Evolutionary conservation across 441 rosid species (phyloP), one percentile per base, ranked within the genome.

Genomic region (Dalechampia spathulata): DNA sequence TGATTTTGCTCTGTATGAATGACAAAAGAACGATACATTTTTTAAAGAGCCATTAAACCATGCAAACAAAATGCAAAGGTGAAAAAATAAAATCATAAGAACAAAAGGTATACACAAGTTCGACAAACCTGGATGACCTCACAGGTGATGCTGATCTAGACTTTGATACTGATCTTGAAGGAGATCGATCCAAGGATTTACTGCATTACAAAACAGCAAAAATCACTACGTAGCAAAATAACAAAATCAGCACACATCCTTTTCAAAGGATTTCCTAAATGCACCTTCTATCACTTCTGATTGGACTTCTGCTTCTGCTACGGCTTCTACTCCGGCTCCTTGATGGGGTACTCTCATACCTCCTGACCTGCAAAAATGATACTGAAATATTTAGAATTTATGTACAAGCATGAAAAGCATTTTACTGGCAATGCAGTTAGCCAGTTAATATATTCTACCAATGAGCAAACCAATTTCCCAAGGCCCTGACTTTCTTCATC

Each of bases 61-160:
- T n/a, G n/a, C n/a, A n/a, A 52, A 46, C 2, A 20, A 9, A 32
- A n/a, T 14, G 21, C 7, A 36, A n/a, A 4, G 3, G 17, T 22
- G 2, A 16, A 15, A 28, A 44, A 27, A 22, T 7, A 13, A 23
- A 26, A 17, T 14, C 9, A 30, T 13, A 25, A 12, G n/a, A 20
- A 25, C 12, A 25, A 36, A 45, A 30, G 15, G 34, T 21, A 25
- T n/a, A 55, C 11, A n/a, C 47, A 4, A 62, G n/a, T 6, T 49
- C 27, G 21, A 45, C 28, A 11, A 70, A 85, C 73, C 88, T 82
- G 54, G 86, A 52, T 61, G 76, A 60, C 72, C 75, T 78, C 38
- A 77, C 74, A 40, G 90, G 95, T 40, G 96, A 85, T 12, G 87
- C 82, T 26, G 98, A 90, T 65, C 78, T 74, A 22, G 94, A 87